phyloP scores from a whole-genome alignment of 805 yeast species.

The Lachancea meyersii region DNA sequence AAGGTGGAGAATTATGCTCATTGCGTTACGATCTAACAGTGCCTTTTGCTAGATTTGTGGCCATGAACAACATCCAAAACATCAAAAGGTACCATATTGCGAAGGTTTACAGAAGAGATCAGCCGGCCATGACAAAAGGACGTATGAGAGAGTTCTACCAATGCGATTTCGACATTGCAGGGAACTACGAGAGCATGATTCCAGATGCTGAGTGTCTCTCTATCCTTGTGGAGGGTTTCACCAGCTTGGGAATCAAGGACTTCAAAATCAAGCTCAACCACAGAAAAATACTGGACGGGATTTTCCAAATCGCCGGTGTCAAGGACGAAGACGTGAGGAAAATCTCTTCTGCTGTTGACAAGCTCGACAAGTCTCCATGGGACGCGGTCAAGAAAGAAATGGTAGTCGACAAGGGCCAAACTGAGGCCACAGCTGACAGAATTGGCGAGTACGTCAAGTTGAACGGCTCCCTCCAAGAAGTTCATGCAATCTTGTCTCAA shows the following conservation, averaged over 20 bases:
- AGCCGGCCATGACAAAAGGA: constrained; percentile 99
- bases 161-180: constrained; percentile 98
- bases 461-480: constrained; percentile 66
- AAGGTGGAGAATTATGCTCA: constrained; percentile 96
- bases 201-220: constrained; percentile 90
- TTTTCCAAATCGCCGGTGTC: constrained; percentile 92
- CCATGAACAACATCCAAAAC: constrained; percentile 83
- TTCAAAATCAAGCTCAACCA: constrained; percentile 92
- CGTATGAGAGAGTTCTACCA: constrained; percentile 99
- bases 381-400: constrained; percentile 88
- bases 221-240: constrained; percentile 77
- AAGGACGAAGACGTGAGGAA: constrained; percentile 88
- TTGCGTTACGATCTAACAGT: constrained; percentile 95
- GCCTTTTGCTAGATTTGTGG: constrained; percentile 96
- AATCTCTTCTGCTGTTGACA: constrained; percentile 92
- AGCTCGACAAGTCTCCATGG: constrained; percentile 95
- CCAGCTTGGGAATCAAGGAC: constrained; percentile 75
- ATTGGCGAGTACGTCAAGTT: constrained; percentile 89
- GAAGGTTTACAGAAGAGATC: constrained; percentile 97
- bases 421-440: constrained; percentile 85
- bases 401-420: constrained; percentile 82
- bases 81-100: constrained; percentile 97
- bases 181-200: constrained; percentile 86
- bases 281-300: constrained; percentile 92
- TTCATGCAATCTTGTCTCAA: constrained; percentile 46